Conservation (phyloP, 2,329 filamentous ascomycete species). For the Coleophoma eucalyptorum region DNA sequence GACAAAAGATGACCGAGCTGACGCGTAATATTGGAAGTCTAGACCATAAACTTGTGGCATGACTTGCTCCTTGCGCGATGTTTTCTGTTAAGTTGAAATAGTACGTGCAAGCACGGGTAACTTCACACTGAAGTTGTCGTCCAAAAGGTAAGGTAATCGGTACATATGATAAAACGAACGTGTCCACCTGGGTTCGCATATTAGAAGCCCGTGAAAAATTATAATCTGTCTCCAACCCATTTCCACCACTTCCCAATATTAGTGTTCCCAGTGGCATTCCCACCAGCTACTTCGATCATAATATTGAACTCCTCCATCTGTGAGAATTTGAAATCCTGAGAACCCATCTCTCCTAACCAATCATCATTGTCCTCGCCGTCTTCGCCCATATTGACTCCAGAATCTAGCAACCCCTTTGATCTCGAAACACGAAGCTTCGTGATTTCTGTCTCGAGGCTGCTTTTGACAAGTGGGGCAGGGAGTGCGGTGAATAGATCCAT, state of each 20-base stretch:
- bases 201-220: slow-evolving; percentile 6
- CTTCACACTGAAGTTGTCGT: too few species aligned
- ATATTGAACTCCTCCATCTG: slow-evolving; percentile 83
- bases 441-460: slow-evolving; percentile 76
- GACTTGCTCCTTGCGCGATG: too few species aligned
- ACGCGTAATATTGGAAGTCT: too few species aligned
- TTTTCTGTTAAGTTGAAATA: too few species aligned
- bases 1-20: too few species aligned
- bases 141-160: too few species aligned
- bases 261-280: slow-evolving; percentile 61
- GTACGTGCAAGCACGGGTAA: too few species aligned
- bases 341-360: slow-evolving; percentile 79
- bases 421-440: slow-evolving; percentile 71
- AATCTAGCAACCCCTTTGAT: slow-evolving; percentile 79
- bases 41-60: too few species aligned
- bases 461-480: slow-evolving; percentile 71
- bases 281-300: slow-evolving; percentile 71
- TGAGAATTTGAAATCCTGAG: slow-evolving; percentile 72
- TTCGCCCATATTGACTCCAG: slow-evolving; percentile 66
- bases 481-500: slow-evolving; percentile 91
- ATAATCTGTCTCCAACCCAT: slow-evolving; percentile 81
- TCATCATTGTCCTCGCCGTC: slow-evolving; percentile 69
- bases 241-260: slow-evolving; percentile 82
- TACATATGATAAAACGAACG: too few species aligned
- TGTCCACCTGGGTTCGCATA: too few species aligned